Evolutionary conservation across 208 protist species (phyloP), one percentile per base, ranked within the genome.

Genomic region (Vickermania ingenoplastis): DNA sequence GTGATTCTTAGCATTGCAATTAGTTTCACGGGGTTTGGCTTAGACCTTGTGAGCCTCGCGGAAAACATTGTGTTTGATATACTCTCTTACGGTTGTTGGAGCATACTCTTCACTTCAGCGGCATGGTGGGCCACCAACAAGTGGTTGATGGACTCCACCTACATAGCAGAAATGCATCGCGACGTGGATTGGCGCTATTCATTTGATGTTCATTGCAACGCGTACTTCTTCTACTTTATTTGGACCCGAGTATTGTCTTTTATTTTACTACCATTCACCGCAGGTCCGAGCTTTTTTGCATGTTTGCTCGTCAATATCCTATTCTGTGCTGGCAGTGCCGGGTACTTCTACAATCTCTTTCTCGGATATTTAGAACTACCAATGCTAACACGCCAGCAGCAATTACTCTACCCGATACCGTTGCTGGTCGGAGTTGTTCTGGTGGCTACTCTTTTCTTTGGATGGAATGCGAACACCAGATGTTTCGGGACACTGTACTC

Each of bases 201-300:
- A 0, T 97, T 98, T 74, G 97, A 99, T 61, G 77, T 99, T 53
- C 97, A 99, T 68, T 99, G 96, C 79, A 98, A 99, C 74, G 83
- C 85, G 31, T 98, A 97, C 71, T 97, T 98, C 61, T 81, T 90
- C 11, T 90, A 97, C 48, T 92, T 97, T 68, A 70, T 97, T 54
- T 92, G 96, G 77, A 87, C 93, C n/a, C 78, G 90, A 57, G 79
- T 95, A 2, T 7, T 97, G 1, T 85, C 91, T 31, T 96, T 91
- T 66, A 21, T 96, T 30, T 22, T 97, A 26, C 59, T 92, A 28
- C 90, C 82, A 1, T 14, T 92, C 21, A 41, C 22, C 21, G 24
- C 23, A 53, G 56, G 71, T 57, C 30, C 53, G 22, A 26, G 29
- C 28, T 68, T 82, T 69, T 36, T 85, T 4, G 28, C 73, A 1